Conservation (phyloP, 1,139 yeast species). For the Pichia sp. region DNA sequence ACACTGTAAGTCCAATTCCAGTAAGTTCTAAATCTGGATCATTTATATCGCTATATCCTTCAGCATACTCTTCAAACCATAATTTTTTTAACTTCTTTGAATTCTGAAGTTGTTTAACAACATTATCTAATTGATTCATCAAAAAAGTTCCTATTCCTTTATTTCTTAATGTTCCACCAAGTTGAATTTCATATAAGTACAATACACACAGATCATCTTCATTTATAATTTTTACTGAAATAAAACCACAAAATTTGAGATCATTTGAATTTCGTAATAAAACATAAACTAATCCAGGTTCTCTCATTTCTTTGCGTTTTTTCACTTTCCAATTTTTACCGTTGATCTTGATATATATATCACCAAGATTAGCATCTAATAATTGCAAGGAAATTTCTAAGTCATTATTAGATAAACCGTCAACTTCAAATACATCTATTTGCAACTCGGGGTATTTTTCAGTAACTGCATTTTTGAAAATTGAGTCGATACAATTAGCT, state of each 20-base stretch:
- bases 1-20: constrained; percentile 46
- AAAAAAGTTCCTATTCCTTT: constrained; percentile 31
- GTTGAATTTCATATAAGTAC: constrained; percentile 45
- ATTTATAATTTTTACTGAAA: constrained; percentile 24
- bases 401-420: constrained; percentile 1
- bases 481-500: no score
- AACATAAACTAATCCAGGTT: constrained; percentile 31
- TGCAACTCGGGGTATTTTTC: not conserved
- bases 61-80: constrained; percentile 9
- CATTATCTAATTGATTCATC: constrained; percentile 31
- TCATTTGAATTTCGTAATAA: constrained; percentile 1
- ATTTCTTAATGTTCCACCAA: constrained; percentile 31
- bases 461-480: not conserved
- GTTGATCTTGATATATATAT: constrained; percentile 9
- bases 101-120: constrained; percentile 24
- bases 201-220: constrained; percentile 33
- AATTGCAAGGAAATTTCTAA: constrained; percentile 8
- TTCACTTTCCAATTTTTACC: constrained; percentile 33
- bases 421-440: not conserved
- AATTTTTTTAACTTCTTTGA: constrained; percentile 7
- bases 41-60: constrained; percentile 4
- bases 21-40: constrained; percentile 13
- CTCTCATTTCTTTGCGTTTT: constrained; percentile 38
- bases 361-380: constrained; percentile 17
- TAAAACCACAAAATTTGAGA: constrained; percentile 9